Evolutionary conservation across 2,329 filamentous ascomycete species (phyloP).

Genomic region (Botrytis cinerea): DNA sequence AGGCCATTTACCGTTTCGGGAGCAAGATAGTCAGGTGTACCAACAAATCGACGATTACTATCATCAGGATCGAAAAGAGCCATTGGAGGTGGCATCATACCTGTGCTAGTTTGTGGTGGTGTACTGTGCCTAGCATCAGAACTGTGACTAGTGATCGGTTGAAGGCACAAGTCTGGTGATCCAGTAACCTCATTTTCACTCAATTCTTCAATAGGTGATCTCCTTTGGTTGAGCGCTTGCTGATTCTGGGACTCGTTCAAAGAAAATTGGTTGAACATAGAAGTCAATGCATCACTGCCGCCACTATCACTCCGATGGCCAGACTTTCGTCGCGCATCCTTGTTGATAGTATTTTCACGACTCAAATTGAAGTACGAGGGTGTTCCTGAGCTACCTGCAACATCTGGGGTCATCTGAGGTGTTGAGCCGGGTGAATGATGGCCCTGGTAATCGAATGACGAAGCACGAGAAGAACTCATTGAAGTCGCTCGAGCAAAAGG

Average conservation of each 20-base stretch:
- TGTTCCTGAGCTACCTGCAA: slow-evolving; percentile 66
- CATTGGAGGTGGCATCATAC: slow-evolving; percentile 88
- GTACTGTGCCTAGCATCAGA: slow-evolving; percentile 55
- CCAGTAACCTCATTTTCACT: slow-evolving; percentile 68
- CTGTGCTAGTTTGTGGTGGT: slow-evolving; percentile 61
- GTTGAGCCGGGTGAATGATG: slow-evolving; percentile 80
- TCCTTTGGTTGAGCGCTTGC: slow-evolving; percentile 44
- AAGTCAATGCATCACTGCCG: slow-evolving; percentile 79
- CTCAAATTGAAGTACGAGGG: slow-evolving; percentile 91
- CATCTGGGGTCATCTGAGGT: slow-evolving; percentile 81
- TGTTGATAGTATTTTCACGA: slow-evolving; percentile 56
- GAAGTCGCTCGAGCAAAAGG: slow-evolving; percentile 86
- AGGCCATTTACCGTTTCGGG: slow-evolving; percentile 95
- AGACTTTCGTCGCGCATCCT: slow-evolving; percentile 70
- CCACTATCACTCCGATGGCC: slow-evolving; percentile 83
- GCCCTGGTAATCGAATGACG: slow-evolving; percentile 85
- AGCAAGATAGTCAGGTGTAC: slow-evolving; percentile 94
- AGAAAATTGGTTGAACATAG: slow-evolving; percentile 80
- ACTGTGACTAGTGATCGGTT: slow-evolving; percentile 47
- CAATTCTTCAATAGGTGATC: slow-evolving; percentile 73
- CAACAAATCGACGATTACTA: slow-evolving; percentile 88
- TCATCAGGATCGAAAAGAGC: slow-evolving; percentile 95
- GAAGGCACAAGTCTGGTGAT: slow-evolving; percentile 78
- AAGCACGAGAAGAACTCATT: slow-evolving; percentile 84
- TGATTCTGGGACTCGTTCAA: slow-evolving; percentile 60